Evolutionary conservation across 2,329 filamentous ascomycete species (phyloP), one percentile per base, ranked within the genome.

Genomic region (Ramularia collo-cygni): DNA sequence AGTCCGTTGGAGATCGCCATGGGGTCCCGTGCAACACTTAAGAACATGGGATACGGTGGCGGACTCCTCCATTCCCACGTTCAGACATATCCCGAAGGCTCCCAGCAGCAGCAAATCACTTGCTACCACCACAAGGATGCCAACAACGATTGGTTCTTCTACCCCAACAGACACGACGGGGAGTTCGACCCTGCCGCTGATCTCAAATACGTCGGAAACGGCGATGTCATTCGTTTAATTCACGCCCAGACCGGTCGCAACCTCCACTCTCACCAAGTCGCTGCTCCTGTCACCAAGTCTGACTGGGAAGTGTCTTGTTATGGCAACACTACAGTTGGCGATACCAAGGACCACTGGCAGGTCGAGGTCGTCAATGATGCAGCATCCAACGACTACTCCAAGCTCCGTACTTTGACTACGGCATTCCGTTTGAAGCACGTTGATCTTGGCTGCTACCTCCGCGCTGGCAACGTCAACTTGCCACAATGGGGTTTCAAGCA

Each of bases 401-500:
- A 76, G 60, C 74, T 98, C 52, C 83, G 92, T 48, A 98, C 92
- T 21, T 75, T 98, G 48, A 96, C 92, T 6, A 95, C 90, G 5
- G 79, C 85, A 8, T 95, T 98, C 76, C 81, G 93, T 50, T 72
- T 98, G 41, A 86, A 75, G 64, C 88, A 98, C 62, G 72, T 77
- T 29, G 74, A 79, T 40, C 74, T 96, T 40, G 85, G 85, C 52
- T 98, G 92, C 67, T 98, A 98, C 62, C 78, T 98, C 36, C 83
- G 89, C 50, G 93, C 92, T 44, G 90, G 89, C 54, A 98, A 94
- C 57, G 84, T 88, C 56, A 98, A 96, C 66, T 74, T 98, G 49
- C 92, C 92, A 37, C 92, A 96, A 63, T 98, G 92, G 92, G 92
- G 92, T 62, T 98, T 98, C 75, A 95, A 96, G 71, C 92, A 98